Evolutionary conservation across 495 filamentous ascomycete species (phyloP), one percentile per base, ranked within the genome.

Genomic region (Aspergillus incahuasiensis): DNA sequence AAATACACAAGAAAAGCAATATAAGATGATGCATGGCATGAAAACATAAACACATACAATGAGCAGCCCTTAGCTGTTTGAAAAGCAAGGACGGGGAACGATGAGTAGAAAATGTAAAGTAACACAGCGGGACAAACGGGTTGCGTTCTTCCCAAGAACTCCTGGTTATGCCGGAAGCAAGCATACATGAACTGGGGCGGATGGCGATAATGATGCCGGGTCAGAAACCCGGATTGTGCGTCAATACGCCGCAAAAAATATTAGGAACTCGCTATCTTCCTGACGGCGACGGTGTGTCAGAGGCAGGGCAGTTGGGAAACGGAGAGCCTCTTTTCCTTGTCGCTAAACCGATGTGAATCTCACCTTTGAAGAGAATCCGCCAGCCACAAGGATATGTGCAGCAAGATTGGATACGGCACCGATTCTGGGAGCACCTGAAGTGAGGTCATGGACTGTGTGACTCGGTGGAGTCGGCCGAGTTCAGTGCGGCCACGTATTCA

Each of bases 141-240:
- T 65, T 63, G 69, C 59, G 65, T 61, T 73, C 73, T 73, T 75
- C 70, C 68, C 61, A 68, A 66, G 64, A 69, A 72, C 74, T 63
- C 74, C 72, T 63, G 69, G 69, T 68, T 73, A 74, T 77, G 73
- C 69, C 65, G 58, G 68, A 69, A 58, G 63, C 59, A 55, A 60
- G 63, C 55, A 56, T 58, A 59, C 52, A 58, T 55, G 55, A 59
- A 59, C 56, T 56, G 57, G 45, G 51, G 51, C 42, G 48, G 48
- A 43, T 38, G 47, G n/a, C 43, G 39, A 39, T 21, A 41, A 11
- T 47, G 54, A 56, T 41, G 38, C 20, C 32, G 45, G 24, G 19
- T 20, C 47, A 59, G n/a, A 50, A 47, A 50, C 48, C 52, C 9
- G 30, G 18, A 35, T 19, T 24, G 46, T 32, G 34, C 34, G 11